phyloP scores from a whole-genome alignment of 2,329 filamentous ascomycete species.

The Claviceps maximensis region DNA sequence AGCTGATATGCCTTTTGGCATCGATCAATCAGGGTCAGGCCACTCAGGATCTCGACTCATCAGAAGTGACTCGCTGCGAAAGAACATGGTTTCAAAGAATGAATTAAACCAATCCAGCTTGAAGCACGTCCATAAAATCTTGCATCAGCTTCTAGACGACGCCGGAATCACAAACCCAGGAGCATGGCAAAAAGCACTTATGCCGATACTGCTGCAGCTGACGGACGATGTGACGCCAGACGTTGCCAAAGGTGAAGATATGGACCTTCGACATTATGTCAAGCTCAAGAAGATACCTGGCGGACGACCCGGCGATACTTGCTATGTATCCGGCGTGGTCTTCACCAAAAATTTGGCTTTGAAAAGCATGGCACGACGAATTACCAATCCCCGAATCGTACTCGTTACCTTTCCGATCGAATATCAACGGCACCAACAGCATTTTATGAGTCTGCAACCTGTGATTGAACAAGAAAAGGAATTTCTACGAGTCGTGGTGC shows the following conservation, averaged over 20 bases:
- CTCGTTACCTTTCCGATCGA: slow-evolving; percentile 93
- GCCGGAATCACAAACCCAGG: slow-evolving; percentile 55
- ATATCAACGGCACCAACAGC: slow-evolving; percentile 73
- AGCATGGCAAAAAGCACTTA: slow-evolving; percentile 79
- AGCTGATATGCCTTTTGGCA: slow-evolving; percentile 35
- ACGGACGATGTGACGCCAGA: slow-evolving; percentile 93
- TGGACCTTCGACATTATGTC: slow-evolving; percentile 94
- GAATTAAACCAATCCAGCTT: slow-evolving; percentile 81
- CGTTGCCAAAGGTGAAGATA: slow-evolving; percentile 79
- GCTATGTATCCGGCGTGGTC: slow-evolving; percentile 92
- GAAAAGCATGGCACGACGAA: slow-evolving; percentile 88
- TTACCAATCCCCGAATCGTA: slow-evolving; percentile 71
- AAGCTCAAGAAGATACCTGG: slow-evolving; percentile 95
- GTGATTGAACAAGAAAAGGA: slow-evolving; percentile 95
- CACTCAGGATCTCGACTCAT: slow-evolving; percentile 39
- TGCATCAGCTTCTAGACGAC: slow-evolving; percentile 73
- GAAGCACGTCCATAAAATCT: slow-evolving; percentile 72
- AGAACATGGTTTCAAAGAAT: slow-evolving; percentile 57
- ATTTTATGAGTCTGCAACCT: slow-evolving; percentile 96
- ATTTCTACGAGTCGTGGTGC: slow-evolving; percentile 81
- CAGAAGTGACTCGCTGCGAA: slow-evolving; percentile 74
- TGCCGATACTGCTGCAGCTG: slow-evolving; percentile 80
- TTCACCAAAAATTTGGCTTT: slow-evolving; percentile 95
- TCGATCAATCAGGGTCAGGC: slow-evolving; percentile 30
- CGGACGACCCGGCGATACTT: slow-evolving; percentile 77